Evolutionary conservation across 176 grass and related monocot genomes (phyloP).

Genomic region (Oryza brachyantha): DNA sequence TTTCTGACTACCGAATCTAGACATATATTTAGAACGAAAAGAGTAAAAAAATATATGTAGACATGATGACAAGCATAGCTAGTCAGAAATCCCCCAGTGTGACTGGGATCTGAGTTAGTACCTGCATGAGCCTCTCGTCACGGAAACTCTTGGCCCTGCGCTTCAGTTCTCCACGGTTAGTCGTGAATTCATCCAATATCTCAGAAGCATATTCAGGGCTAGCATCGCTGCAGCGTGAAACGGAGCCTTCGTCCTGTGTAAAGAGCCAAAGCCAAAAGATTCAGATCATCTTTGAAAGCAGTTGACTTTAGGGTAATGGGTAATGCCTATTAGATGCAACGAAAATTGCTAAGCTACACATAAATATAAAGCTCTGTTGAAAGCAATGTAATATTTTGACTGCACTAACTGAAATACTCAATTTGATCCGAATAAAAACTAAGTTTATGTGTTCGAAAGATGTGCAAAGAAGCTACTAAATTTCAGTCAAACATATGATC

Average conservation of each 20-base stretch:
- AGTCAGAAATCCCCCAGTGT: too few species aligned
- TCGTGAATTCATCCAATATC: slow-evolving; percentile 79
- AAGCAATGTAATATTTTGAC: neutral
- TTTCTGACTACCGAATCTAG: too few species aligned
- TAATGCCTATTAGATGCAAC: neutral
- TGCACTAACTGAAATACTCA: neutral
- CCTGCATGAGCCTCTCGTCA: slow-evolving; percentile 44
- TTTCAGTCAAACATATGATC: neutral
- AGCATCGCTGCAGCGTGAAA: slow-evolving; percentile 2
- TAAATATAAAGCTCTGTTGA: neutral
- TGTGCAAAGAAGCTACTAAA: neutral
- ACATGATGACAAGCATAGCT: neutral
- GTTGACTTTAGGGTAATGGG: neutral
- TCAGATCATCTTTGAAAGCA: slow-evolving; percentile 13
- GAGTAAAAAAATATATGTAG: too few species aligned
- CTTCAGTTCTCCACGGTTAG: slow-evolving; percentile 70
- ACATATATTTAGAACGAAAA: too few species aligned
- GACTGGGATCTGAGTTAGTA: neutral
- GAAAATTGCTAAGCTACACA: neutral
- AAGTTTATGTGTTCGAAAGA: neutral
- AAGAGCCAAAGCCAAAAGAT: neutral
- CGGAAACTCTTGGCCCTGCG: slow-evolving; percentile 52
- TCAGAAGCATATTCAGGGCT: slow-evolving; percentile 51
- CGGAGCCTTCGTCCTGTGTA: slow-evolving; percentile 43
- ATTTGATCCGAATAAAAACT: neutral